Evolutionary conservation across 2,329 filamentous ascomycete genomes (phyloP).

Genomic region (Cercospora zeae-maydis): DNA sequence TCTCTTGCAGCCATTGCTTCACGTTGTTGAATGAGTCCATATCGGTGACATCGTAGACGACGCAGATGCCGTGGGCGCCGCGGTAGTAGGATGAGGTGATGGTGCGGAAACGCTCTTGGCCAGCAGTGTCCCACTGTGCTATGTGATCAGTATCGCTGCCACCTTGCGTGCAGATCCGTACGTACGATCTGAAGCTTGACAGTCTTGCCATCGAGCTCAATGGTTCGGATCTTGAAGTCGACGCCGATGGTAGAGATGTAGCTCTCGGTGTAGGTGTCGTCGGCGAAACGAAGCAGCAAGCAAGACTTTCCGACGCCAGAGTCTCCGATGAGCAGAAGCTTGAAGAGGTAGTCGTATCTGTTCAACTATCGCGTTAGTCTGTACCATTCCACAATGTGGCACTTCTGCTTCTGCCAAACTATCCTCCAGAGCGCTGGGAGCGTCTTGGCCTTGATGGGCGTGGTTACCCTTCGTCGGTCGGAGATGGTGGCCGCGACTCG

Average conservation of each 20-base stretch:
- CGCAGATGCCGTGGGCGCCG: constrained; percentile 97
- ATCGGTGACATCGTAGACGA: constrained; percentile 99
- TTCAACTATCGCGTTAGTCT: background rate
- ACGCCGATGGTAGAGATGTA: constrained; percentile 99
- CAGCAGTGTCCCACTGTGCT: constrained; percentile 92
- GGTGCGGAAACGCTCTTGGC: constrained; percentile 98
- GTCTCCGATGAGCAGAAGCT: constrained; percentile 99
- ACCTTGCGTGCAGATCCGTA: constrained; percentile 21
- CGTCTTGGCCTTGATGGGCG: background rate
- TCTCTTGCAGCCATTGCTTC: constrained; percentile 99
- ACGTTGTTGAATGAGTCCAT: constrained; percentile 99
- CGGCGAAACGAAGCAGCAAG: constrained; percentile 93
- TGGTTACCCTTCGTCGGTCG: background rate
- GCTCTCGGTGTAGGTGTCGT: constrained; percentile 98
- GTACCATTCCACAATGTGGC: background rate
- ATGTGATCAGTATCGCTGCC: constrained; percentile 8
- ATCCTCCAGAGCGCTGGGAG: background rate
- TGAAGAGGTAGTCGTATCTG: constrained; percentile 99
- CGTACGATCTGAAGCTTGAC: constrained; percentile 98
- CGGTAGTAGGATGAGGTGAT: constrained; percentile 99
- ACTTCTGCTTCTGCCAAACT: background rate
- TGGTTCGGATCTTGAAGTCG: constrained; percentile 99
- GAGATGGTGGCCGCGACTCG: background rate
- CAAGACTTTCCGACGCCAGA: constrained; percentile 99
- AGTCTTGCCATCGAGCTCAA: constrained; percentile 98